Evolutionary conservation across 192 early-diverging fungal genomes (phyloP).

Genomic region (Cladochytrium replicatum): DNA sequence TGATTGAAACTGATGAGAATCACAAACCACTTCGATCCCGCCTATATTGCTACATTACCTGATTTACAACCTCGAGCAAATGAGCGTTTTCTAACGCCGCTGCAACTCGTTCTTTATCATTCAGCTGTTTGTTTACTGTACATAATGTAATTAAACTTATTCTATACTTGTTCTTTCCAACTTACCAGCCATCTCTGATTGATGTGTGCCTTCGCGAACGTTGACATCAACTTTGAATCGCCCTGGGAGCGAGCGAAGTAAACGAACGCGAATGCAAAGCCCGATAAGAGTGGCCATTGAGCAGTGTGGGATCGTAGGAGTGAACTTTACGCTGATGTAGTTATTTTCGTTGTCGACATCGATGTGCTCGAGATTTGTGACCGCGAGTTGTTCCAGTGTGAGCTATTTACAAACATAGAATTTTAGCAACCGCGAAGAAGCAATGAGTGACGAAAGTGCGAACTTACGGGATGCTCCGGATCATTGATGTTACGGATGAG

Average conservation of each 20-base stretch:
- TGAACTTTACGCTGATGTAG: slow-evolving; percentile 74
- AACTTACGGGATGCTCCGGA: slow-evolving; percentile 81
- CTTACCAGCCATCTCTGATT: slow-evolving; percentile 68
- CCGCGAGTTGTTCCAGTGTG: slow-evolving; percentile 94
- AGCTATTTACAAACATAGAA: slow-evolving; percentile 36
- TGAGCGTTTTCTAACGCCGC: slow-evolving; percentile 94
- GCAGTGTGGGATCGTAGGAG: slow-evolving; percentile 97
- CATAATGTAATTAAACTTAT: not conserved
- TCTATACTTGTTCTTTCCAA: not conserved
- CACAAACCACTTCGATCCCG: no score
- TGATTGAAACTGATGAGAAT: no score
- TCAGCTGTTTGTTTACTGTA: slow-evolving; percentile 91
- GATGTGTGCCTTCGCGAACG: slow-evolving; percentile 88
- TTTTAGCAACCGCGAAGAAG: not conserved
- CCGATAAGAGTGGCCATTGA: slow-evolving; percentile 99
- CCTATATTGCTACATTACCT: no score
- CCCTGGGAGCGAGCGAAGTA: slow-evolving; percentile 76
- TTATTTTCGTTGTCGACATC: slow-evolving; percentile 59
- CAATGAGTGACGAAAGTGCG: not conserved
- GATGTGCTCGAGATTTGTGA: slow-evolving; percentile 80
- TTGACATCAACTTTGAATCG: slow-evolving; percentile 91
- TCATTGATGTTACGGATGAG: slow-evolving; percentile 94
- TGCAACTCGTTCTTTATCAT: slow-evolving; percentile 97
- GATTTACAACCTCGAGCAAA: slow-evolving; percentile 90
- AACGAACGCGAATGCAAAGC: slow-evolving; percentile 85